Conservation (phyloP, 1,284 basidiomycete genomes). For the Pseudozyma flocculosa region DNA sequence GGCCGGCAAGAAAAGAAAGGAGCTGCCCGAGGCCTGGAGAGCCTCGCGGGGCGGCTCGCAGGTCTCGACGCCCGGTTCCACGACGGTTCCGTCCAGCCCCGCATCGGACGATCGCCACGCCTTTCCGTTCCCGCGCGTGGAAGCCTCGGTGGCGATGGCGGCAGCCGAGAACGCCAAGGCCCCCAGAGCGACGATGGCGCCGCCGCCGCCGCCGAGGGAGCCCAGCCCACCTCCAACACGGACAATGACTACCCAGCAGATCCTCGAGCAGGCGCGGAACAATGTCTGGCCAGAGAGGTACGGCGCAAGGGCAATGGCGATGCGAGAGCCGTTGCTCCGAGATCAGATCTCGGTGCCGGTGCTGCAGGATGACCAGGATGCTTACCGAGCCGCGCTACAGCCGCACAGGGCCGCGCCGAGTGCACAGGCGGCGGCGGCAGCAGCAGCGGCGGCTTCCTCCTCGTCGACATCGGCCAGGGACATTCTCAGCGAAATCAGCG, state of each 20-base stretch:
- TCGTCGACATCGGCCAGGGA: too few relatives aligned
- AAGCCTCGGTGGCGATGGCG: too few relatives aligned
- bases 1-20: neutral
- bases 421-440: too few relatives aligned
- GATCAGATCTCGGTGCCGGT: neutral
- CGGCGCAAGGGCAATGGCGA: conserved; percentile 8
- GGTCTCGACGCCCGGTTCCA: too few relatives aligned
- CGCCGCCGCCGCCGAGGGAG: too few relatives aligned
- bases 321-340: neutral
- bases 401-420: neutral
- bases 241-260: conserved; percentile 29
- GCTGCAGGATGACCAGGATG: neutral
- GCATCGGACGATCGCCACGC: neutral
- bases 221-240: neutral
- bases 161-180: neutral
- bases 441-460: too few relatives aligned
- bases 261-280: conserved; percentile 25
- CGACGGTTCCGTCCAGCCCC: neutral
- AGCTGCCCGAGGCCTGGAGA: neutral
- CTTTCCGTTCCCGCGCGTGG: neutral
- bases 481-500: too few relatives aligned
- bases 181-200: too few relatives aligned
- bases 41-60: neutral
- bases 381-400: neutral
- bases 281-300: conserved; percentile 33